Base-by-base conservation (phyloP, 179 eudicot genomes). In the Vitellaria paradoxa region DNA sequence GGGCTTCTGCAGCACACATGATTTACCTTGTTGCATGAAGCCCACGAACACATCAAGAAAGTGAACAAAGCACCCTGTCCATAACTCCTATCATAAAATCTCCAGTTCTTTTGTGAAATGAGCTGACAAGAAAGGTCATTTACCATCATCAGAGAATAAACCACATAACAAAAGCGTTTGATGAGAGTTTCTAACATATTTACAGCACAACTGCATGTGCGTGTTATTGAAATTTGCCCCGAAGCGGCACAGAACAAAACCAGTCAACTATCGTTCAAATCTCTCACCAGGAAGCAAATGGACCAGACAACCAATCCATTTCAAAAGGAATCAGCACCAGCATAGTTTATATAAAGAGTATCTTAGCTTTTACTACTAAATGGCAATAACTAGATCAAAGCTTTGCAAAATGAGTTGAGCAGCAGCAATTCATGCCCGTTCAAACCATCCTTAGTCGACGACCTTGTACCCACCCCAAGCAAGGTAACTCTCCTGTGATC, bases 381-480 rank as follows among this genome's bases (percentile, higher is more conserved):
- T 5, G 67, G 3, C 45, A 26, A 26, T 64, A 9, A 64, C 67
- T 11, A 42, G 24, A 56, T 18, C 60, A 10, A 30, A 11, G 11
- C 74, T 71, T 7, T 0, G 12, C 11, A 50, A 11, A 50, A 11
- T 7, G 0, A 50, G 12, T 57, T 4, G n/a, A n/a, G n/a, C n/a
- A 57, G 62, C 20, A 13, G n/a, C 13, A 12, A 9, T 57, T 52
- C 53, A 46, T 70, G 49, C 4, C 11, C 65, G n/a, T 0, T 26
- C 15, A 2, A 21, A 57, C 65, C 11, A 8, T 55, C 64, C 49
- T 56, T 37, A 72, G 13, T 56, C 75, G 23, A 60, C 23, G 9
- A 30, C 21, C 75, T 71, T 26, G 63, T 47, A 26, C 7, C 75
- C 64, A 57, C 75, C 75, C 65, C 76, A 73, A 12, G 76, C 76